These are phyloP conservation scores for Ceratocystis ficicola DNA, from an alignment of 2,329 filamentous ascomycete genomes.

Conservation along the genomic window DNA sequence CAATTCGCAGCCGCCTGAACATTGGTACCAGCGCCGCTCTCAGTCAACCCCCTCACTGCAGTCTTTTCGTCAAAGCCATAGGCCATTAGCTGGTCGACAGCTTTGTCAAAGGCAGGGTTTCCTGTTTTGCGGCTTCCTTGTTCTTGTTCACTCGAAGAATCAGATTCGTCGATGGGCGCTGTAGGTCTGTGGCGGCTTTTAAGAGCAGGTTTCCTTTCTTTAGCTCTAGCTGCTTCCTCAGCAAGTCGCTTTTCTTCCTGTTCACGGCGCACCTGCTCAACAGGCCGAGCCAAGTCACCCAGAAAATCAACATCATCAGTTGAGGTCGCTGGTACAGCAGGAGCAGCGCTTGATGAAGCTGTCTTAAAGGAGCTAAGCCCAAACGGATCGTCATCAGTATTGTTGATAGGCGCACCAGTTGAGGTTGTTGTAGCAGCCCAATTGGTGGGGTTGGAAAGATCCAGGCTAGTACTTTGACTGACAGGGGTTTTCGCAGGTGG, in stretches of 20 bases:
- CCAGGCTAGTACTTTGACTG: conserved; percentile 34
- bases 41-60: conserved; percentile 64
- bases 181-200: conserved; percentile 37
- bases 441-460: conserved; percentile 43
- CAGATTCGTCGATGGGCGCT: conserved; percentile 43
- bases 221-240: conserved; percentile 24
- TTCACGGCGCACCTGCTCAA: conserved; percentile 48
- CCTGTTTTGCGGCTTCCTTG: conserved; percentile 4
- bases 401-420: conserved; percentile 31
- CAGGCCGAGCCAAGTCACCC: conserved; percentile 51
- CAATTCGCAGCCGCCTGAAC: conserved; percentile 79
- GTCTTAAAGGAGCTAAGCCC: conserved; percentile 55
- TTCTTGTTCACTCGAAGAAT: conserved; percentile 34
- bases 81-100: conserved; percentile 78
- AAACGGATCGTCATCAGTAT: conserved; percentile 81
- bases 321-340: conserved; percentile 23
- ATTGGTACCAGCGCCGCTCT: conserved; percentile 67
- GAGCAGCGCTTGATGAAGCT: conserved; percentile 26
- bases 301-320: conserved; percentile 54
- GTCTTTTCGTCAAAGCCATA: conserved; percentile 88
- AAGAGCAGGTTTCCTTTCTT: conserved; percentile 27
- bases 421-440: conserved; percentile 36
- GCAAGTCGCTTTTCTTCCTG: conserved; percentile 24
- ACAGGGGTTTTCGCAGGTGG: conserved; percentile 32
- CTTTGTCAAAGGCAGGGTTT: conserved; percentile 47